Evolutionary conservation across 2,329 filamentous ascomycete genomes (phyloP), one percentile per base, ranked within the genome.

Genomic region (Aspergillus candidus): DNA sequence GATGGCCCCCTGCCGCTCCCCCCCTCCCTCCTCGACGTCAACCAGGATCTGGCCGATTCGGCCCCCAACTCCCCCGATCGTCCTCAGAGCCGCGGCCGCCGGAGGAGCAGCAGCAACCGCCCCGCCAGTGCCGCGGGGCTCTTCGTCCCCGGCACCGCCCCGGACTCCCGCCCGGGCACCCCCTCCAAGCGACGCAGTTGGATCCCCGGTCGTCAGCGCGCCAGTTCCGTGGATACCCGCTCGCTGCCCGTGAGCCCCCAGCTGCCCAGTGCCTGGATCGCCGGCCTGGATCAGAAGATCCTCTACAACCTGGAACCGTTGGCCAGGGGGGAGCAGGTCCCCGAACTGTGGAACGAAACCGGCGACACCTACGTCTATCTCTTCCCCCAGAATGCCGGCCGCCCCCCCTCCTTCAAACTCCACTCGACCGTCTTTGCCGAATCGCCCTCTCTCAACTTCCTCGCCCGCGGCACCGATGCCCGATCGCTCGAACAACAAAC

Each of bases 341-440:
- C 69, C 5, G 80, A 83, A 54, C 60, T 83, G 7, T 84, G 80
- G 80, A 77, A 82, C 52, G 75, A 80, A 3, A 60, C 72, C 37
- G 80, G 76, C n/a, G 78, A 83, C 58, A 82, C 79, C 11, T 72
- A 75, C 48, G 71, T 84, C n/a, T 79, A 83, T 54, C 69, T 83
- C 11, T 82, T 79, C 54, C 78, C 80, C 1, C 70, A 74, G 34
- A 74, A 68, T 12, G 75, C 77, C 14, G 73, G 72, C 41, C 74
- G 73, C 55, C 72, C 77, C 4, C 70, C 80, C 7, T 82, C 79
- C 3, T 83, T 84, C 68, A 77, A 75, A 47, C 66, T 84, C 43
- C 72, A 82, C 55, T 81, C 79, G 3, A 69, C 75, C 4, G 67
- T 79, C 22, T 79, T 82, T 51, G 71, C 74, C 22, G 74, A 78